Evolutionary conservation across 371 early-diverging fungal genomes (phyloP).

Genomic region (Mortierella sp.): DNA sequence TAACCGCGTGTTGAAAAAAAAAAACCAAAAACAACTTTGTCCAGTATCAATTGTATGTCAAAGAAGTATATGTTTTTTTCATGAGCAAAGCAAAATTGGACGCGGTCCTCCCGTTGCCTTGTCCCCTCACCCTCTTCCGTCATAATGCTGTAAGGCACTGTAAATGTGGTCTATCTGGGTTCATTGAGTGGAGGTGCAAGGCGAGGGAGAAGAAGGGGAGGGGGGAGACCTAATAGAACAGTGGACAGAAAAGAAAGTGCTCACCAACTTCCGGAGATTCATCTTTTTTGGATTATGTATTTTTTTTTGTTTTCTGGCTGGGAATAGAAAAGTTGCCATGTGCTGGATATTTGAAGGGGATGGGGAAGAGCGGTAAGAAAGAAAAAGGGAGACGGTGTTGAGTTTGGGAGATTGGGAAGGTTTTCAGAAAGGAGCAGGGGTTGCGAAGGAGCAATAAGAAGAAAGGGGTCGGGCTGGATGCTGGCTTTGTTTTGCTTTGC

Average conservation of each 20-base stretch:
- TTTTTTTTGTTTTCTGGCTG: neutral
- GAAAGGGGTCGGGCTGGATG: neutral
- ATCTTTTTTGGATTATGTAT: neutral
- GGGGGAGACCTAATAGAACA: neutral
- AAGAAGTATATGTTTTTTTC: neutral
- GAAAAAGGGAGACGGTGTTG: neutral
- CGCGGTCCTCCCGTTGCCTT: neutral
- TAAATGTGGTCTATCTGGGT: neutral
- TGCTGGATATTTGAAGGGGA: neutral
- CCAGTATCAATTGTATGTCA: neutral
- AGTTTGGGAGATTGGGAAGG: neutral
- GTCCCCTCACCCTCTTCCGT: neutral
- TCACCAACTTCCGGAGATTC: conserved; percentile 14
- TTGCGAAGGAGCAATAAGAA: neutral
- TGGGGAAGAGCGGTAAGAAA: neutral
- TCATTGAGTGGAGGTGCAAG: neutral
- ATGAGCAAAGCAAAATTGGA: neutral
- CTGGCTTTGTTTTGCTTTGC: neutral
- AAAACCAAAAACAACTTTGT: neutral
- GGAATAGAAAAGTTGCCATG: conserved; percentile 11
- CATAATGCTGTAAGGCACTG: neutral
- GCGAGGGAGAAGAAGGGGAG: neutral
- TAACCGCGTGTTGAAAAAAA: conserved; percentile 1
- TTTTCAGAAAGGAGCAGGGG: neutral
- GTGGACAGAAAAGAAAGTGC: neutral